Evolutionary conservation across 1,284 basidiomycete genomes (phyloP).

Genomic region (Neolentinus lepideus): DNA sequence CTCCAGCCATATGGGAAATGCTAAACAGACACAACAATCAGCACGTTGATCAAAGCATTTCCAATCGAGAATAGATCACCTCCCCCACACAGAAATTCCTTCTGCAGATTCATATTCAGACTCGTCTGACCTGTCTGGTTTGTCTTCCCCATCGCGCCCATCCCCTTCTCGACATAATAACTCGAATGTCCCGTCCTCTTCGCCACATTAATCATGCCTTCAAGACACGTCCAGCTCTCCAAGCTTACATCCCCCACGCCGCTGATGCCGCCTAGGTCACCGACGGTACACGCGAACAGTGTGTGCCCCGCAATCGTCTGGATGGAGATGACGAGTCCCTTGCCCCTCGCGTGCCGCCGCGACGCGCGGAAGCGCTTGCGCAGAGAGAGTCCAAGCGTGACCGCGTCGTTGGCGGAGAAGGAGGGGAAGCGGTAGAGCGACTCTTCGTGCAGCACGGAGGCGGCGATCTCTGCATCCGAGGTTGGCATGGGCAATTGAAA

Average conservation of each 20-base stretch:
- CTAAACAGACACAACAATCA: conserved; percentile 26
- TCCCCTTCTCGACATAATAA: conserved; percentile 77
- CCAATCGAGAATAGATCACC: conserved; percentile 31
- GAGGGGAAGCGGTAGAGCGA: conserved; percentile 58
- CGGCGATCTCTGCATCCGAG: conserved; percentile 65
- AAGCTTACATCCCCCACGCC: conserved; percentile 70
- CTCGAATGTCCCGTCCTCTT: conserved; percentile 76
- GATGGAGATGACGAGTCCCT: conserved; percentile 71
- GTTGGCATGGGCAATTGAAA: conserved; percentile 50
- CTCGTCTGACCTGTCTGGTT: conserved; percentile 53
- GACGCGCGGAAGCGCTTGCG: conserved; percentile 75
- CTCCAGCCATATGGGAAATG: conserved; percentile 80
- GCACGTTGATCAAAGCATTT: neutral
- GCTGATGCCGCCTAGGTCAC: conserved; percentile 57
- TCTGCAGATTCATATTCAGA: conserved; percentile 30
- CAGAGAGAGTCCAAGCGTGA: conserved; percentile 72
- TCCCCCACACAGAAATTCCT: conserved; percentile 64
- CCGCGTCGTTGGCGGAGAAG: conserved; percentile 69
- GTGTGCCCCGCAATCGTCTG: conserved; percentile 73
- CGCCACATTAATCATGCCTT: conserved; percentile 74
- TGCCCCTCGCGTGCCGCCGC: conserved; percentile 63
- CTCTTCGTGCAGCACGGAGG: conserved; percentile 63
- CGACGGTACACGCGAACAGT: conserved; percentile 74
- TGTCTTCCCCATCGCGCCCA: conserved; percentile 73
- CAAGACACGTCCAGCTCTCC: conserved; percentile 71